Conservation (phyloP, 116 monocot species). For the Papilionanthe hybrid region DNA sequence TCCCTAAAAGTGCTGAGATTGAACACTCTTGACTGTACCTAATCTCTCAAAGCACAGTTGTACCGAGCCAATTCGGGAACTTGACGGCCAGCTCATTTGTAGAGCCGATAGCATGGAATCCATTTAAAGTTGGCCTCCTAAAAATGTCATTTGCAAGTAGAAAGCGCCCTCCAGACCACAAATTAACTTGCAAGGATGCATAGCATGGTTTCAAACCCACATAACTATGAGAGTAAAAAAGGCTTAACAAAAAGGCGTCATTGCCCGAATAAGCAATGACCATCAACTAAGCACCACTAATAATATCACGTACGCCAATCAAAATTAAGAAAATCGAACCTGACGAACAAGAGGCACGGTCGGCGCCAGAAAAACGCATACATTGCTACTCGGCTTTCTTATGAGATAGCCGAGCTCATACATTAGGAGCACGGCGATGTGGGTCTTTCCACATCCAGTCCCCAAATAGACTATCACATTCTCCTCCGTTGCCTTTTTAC, state of each 20-base stretch:
- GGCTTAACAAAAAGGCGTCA: not conserved
- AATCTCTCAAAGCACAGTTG: no score
- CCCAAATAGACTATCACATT: slow-evolving; percentile 86
- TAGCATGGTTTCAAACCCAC: no score
- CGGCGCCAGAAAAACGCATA: slow-evolving; percentile 91
- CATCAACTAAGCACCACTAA: not conserved
- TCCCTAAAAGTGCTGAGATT: no score
- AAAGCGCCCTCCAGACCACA: no score
- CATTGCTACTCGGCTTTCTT: slow-evolving; percentile 53
- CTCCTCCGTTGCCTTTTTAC: slow-evolving; percentile 71
- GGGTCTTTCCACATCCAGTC: slow-evolving; percentile 95
- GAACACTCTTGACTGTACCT: no score
- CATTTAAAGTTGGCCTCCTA: no score
- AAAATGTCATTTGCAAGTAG: no score
- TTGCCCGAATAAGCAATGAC: not conserved
- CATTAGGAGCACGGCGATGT: slow-evolving; percentile 88
- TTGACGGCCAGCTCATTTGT: no score
- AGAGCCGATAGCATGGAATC: no score
- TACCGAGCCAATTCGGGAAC: no score
- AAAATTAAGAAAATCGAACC: slow-evolving; percentile 30
- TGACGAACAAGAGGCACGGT: slow-evolving; percentile 76
- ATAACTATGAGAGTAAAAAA: not conserved
- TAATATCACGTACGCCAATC: not conserved
- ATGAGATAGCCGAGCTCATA: slow-evolving; percentile 69
- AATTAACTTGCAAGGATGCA: no score